Evolutionary conservation across 257 asterid genomes (phyloP).

Genomic region (Craterostigma plantagineum): DNA sequence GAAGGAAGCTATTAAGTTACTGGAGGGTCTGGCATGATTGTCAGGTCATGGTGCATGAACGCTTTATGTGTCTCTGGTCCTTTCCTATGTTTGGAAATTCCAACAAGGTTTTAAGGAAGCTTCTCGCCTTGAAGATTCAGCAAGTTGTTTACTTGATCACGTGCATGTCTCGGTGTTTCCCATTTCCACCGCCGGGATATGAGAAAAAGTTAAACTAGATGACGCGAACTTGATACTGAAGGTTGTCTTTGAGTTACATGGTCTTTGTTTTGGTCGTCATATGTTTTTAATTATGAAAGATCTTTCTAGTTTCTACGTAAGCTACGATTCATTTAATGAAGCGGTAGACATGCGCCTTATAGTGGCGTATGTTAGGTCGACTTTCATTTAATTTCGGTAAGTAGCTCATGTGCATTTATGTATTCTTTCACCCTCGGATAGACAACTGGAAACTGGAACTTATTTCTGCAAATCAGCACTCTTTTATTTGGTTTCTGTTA

Average conservation of each 20-base stretch:
- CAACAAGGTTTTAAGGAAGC: conserved; percentile 23
- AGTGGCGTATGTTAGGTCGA: background rate
- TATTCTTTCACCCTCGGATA: too few species aligned
- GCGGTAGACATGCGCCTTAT: too few species aligned
- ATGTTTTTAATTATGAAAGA: too few species aligned
- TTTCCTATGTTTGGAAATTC: conserved; percentile 27
- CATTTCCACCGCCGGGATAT: conserved; percentile 42
- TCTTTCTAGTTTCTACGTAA: too few species aligned
- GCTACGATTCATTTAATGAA: too few species aligned
- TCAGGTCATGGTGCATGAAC: conserved; percentile 39
- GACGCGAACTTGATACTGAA: conserved; percentile 15
- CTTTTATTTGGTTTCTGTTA: too few species aligned
- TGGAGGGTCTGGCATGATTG: conserved; percentile 26
- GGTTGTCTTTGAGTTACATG: conserved; percentile 13
- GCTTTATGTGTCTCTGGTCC: conserved; percentile 25
- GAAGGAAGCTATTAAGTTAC: conserved; percentile 7
- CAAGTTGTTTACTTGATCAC: conserved; percentile 11
- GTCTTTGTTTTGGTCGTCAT: too few species aligned
- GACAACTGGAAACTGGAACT: too few species aligned
- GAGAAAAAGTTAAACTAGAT: conserved; percentile 17
- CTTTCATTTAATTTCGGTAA: too few species aligned
- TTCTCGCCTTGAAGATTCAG: conserved; percentile 15
- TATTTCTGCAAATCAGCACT: background rate
- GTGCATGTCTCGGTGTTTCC: conserved; percentile 40
- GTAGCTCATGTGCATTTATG: too few species aligned